Base-by-base conservation (phyloP, 2,329 filamentous ascomycete genomes). In the Fusarium metavorans region DNA sequence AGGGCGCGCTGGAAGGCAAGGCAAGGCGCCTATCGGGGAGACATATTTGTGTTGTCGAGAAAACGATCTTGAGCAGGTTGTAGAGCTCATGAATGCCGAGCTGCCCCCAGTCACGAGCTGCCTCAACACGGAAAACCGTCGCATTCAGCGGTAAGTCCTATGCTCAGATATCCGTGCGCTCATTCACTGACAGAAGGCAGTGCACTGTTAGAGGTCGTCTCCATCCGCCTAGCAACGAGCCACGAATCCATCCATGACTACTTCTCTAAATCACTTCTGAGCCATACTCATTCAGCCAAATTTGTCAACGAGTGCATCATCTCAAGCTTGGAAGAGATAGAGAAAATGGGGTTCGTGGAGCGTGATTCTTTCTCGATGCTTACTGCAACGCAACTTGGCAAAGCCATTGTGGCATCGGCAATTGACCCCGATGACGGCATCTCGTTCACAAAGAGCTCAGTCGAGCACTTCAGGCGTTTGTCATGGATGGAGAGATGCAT, bases 401-500 rank as follows among this genome's bases (percentile, higher is more conserved):
- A 88, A 73, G 93, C 93, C 3, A 89, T 94, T 27, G 93, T 95
- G 27, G 90, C 91, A 11, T 94, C 93, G 4, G 91, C 91, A 2
- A 88, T 95, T 39, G 90, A 93, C 60, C 93, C 93, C 0, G 92
- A 94, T 68, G 93, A 95, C 76, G 93, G 93, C 0, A 82, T 94
- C 1, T 95, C 76, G 87, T 95, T 20, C 86, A 95, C 75, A 86
- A 89, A 54, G 93, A 95, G 80, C 85, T 95, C 57, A 87, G 87
- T 67, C 88, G 88, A 74, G 92, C 93, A 0, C 85, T 95, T 4
- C 86, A 88, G 70, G 92, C 92, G 1, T 95, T 95, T 77, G 93
- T 95, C 14, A 92, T 95, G 89, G 93, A 95, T 78, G 92, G 92
- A 5, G 93, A 95, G 72, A 92, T 95, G 91, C 93, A 95, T 77